Conservation (phyloP, 495 filamentous ascomycete genomes). For the Choiromyces venosus region DNA sequence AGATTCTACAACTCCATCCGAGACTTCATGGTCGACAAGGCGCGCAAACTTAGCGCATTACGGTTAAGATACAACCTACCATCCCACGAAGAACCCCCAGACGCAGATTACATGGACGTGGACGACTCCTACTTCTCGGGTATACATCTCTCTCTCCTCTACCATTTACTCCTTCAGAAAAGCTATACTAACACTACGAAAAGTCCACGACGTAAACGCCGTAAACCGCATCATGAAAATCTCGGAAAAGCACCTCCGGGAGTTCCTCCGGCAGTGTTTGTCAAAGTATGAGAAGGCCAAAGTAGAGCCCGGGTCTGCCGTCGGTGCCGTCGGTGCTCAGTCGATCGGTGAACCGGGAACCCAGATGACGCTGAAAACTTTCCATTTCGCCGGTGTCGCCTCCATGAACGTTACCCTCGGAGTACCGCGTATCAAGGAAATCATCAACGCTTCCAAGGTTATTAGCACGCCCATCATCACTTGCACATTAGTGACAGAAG, state of each 20-base stretch:
- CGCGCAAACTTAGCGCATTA: conserved; percentile 51
- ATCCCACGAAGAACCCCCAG: conserved; percentile 22
- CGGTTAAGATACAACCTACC: conserved; percentile 42
- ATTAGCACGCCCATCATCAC: conserved; percentile 93
- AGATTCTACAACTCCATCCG: conserved; percentile 73
- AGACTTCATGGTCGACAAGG: conserved; percentile 59
- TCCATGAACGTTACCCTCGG: conserved; percentile 98
- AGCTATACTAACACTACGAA: not conserved
- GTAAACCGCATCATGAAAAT: conserved; percentile 74
- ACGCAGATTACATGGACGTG: conserved; percentile 35
- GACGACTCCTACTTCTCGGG: conserved; percentile 33
- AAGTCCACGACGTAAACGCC: conserved; percentile 33
- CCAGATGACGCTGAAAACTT: conserved; percentile 99
- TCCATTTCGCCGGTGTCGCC: conserved; percentile 99
- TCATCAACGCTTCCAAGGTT: conserved; percentile 89
- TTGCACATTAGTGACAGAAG: conserved; percentile 68
- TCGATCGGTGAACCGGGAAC: conserved; percentile 98
- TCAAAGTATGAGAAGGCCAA: conserved; percentile 83
- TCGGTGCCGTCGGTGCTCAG: conserved; percentile 95
- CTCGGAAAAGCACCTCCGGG: conserved; percentile 61
- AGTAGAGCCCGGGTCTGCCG: conserved; percentile 89
- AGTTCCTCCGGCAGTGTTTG: conserved; percentile 77
- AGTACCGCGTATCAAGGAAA: conserved; percentile 99
- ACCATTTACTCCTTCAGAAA: not conserved
- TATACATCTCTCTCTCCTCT: not conserved